Evolutionary conservation across 148 eudicot genomes (phyloP).

Genomic region (Cornus kousa): DNA sequence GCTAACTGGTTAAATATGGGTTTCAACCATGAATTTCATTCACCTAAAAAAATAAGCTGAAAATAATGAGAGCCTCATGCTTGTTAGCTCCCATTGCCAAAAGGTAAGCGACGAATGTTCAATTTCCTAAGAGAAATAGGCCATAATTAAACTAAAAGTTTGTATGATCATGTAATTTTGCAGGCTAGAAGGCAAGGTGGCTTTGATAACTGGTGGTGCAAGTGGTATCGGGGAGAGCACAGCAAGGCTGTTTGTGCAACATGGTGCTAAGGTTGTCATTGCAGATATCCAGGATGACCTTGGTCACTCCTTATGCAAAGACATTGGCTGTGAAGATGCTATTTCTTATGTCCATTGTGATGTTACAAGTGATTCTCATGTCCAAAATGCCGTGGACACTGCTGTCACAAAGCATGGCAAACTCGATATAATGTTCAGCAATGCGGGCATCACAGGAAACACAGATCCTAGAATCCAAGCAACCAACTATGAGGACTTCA

Average conservation of each 20-base stretch:
- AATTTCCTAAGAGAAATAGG: background rate
- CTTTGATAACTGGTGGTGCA: slow-evolving; percentile 14
- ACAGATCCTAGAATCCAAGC: background rate
- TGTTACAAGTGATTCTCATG: slow-evolving; percentile 12
- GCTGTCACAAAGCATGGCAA: slow-evolving; percentile 19
- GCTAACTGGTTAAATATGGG: no score
- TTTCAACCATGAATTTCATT: background rate
- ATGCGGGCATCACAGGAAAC: slow-evolving; percentile 19
- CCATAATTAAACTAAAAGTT: background rate
- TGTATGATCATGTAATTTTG: background rate
- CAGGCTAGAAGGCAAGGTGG: slow-evolving; percentile 23
- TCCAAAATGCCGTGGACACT: slow-evolving; percentile 13
- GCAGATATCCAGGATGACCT: slow-evolving; percentile 15
- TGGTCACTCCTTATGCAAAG: slow-evolving; percentile 6
- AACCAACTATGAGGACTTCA: slow-evolving; percentile 8
- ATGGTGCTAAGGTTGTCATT: slow-evolving; percentile 19
- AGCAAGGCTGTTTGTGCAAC: slow-evolving; percentile 6
- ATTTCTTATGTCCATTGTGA: slow-evolving; percentile 27
- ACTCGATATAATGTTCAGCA: slow-evolving; percentile 28
- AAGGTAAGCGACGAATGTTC: background rate
- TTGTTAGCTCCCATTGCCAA: background rate
- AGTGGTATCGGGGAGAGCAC: slow-evolving; percentile 18
- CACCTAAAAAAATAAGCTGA: background rate
- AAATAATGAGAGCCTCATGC: background rate
- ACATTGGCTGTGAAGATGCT: background rate